Percentiles rank a stretch among this genome's conserved stretches.
Evolutionary conservation across 2,329 filamentous ascomycete genomes (phyloP).

Genomic region (Neoarthrinium moseri): DNA sequence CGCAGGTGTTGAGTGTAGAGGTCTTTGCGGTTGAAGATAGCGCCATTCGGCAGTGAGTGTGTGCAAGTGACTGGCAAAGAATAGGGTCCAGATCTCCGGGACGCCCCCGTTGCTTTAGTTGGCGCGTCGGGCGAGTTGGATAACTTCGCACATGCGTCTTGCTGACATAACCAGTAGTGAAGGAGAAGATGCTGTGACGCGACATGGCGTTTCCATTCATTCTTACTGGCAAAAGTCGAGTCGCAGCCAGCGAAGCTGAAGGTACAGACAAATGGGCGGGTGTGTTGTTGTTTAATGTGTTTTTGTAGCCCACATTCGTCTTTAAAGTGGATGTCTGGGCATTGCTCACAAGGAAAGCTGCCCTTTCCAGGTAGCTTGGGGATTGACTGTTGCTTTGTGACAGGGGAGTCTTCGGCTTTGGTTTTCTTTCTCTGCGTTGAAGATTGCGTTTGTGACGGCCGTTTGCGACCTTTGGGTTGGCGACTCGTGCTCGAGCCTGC

Average conservation of each 20-base stretch:
- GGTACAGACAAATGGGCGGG: slow-evolving; percentile 70
- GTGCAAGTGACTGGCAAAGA: slow-evolving; percentile 11
- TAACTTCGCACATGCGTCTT: slow-evolving; percentile 51
- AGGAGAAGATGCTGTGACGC: slow-evolving; percentile 75
- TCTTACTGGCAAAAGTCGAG: slow-evolving; percentile 75
- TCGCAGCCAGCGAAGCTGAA: slow-evolving; percentile 76
- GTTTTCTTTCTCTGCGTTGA: slow-evolving; percentile 24
- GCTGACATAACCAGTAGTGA: slow-evolving; percentile 72
- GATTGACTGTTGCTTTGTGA: slow-evolving; percentile 16
- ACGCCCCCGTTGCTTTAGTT: slow-evolving; percentile 4
- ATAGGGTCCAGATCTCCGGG: slow-evolving; percentile 14
- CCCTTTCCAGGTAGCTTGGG: slow-evolving; percentile 21
- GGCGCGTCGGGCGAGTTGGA: slow-evolving; percentile 20
- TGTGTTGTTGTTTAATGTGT: slow-evolving; percentile 53
- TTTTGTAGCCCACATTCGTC: slow-evolving; percentile 43
- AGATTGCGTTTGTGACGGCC: slow-evolving; percentile 14
- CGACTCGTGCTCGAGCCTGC: slow-evolving; percentile 13
- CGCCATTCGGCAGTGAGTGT: slow-evolving; percentile 47
- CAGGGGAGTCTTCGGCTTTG: slow-evolving; percentile 19
- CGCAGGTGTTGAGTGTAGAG: slow-evolving; percentile 86
- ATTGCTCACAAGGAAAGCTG: slow-evolving; percentile 34
- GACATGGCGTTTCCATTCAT: slow-evolving; percentile 94
- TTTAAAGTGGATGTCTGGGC: slow-evolving; percentile 38
- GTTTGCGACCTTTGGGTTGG: slow-evolving; percentile 21
- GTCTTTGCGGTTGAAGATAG: slow-evolving; percentile 84